A percentile compares a stretch with the other conserved stretches of the same genome.
Evolutionary conservation across 169 alveolate genomes (phyloP).

Genomic region (Plasmodium inui): DNA sequence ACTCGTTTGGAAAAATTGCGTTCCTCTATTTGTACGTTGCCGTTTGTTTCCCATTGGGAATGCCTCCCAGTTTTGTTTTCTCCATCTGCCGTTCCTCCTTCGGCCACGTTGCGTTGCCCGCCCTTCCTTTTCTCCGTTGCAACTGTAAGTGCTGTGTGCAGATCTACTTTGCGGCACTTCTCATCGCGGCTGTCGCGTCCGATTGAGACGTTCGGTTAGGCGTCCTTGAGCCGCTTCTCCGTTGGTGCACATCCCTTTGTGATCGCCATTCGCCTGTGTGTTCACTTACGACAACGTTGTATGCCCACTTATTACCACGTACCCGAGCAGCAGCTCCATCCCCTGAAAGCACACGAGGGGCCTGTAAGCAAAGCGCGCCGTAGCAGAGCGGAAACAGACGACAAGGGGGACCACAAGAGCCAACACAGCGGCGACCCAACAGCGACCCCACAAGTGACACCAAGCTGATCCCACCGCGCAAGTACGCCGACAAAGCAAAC

Average conservation of each 20-base stretch:
- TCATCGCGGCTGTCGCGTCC: not conserved
- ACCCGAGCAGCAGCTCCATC: not conserved
- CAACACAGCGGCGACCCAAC: too few species aligned
- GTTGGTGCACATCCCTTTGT: not conserved
- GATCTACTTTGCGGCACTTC: not conserved
- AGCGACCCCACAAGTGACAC: not conserved
- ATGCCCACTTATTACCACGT: not conserved
- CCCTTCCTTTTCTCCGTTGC: not conserved
- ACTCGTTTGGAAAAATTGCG: not conserved
- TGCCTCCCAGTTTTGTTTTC: not conserved
- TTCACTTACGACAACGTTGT: not conserved
- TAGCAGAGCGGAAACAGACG: not conserved
- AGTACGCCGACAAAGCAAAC: not conserved
- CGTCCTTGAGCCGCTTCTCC: not conserved
- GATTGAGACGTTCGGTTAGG: not conserved
- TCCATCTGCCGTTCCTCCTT: not conserved
- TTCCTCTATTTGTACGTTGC: not conserved
- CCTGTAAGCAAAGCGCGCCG: not conserved
- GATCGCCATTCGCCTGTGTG: not conserved
- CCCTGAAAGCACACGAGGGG: not conserved
- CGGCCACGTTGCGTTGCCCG: not conserved
- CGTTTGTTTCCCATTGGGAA: not conserved
- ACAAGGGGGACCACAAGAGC: too few species aligned
- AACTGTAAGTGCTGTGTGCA: not conserved
- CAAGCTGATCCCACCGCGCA: not conserved